Conservation (phyloP, 176 grass and related monocot species). For the Paspalum notatum region DNA sequence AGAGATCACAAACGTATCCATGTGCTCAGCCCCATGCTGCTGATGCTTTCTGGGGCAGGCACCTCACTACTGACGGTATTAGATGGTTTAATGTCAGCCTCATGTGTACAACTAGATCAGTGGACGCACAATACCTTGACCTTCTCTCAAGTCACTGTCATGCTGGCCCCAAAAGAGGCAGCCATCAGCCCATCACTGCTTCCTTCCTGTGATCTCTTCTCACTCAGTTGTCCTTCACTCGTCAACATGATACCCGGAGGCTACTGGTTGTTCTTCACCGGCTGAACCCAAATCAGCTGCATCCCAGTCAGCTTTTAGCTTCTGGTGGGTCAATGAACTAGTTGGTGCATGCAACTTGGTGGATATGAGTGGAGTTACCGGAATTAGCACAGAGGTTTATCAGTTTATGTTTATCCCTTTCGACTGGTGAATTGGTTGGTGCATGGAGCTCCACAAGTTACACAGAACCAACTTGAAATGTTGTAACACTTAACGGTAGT, state of each 20-base stretch:
- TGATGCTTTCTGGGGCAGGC: no score
- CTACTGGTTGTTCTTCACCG: background rate
- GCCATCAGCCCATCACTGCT: no score
- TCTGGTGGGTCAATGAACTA: background rate
- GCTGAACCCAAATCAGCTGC: background rate
- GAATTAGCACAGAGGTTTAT: no score
- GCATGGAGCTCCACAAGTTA: background rate
- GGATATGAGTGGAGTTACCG: background rate
- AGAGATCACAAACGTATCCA: no score
- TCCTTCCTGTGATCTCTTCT: background rate
- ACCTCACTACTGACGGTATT: no score
- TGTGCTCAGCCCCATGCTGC: no score
- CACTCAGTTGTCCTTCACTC: background rate
- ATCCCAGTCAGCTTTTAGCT: background rate
- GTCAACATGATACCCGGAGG: background rate
- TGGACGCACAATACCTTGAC: background rate
- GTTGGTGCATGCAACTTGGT: background rate
- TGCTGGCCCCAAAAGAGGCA: constrained; percentile 4
- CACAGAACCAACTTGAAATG: no score
- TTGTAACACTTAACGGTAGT: background rate
- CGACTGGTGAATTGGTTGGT: background rate
- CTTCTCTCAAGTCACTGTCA: constrained; percentile 16
- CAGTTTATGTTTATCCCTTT: background rate
- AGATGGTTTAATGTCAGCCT: background rate
- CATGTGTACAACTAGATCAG: background rate